Evolutionary conservation across 1,284 basidiomycete species (phyloP), one percentile per base, ranked within the genome.

Genomic region (Tilletia caries): DNA sequence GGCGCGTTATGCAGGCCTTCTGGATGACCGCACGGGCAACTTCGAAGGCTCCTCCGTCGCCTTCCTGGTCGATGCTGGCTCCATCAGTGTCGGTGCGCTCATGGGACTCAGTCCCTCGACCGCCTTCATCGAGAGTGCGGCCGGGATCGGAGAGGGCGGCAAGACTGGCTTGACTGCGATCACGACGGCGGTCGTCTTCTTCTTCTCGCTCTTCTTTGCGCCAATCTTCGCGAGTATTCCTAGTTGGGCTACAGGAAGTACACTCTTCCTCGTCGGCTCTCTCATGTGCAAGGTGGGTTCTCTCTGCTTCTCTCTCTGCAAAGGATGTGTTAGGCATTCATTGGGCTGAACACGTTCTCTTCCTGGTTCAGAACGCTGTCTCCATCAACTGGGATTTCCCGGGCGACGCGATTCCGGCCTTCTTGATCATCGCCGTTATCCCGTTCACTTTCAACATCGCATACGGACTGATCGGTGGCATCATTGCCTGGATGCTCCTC

Each of bases 321-420:
- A n/a, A n/a, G n/a, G n/a, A n/a, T n/a, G n/a, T n/a, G n/a, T n/a
- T n/a, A n/a, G n/a, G n/a, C n/a, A n/a, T n/a, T n/a, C 48, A 50
- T 1, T 50, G 10, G 48, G 2, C 48, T 50, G 48, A 23, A 8
- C 13, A 8, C 8, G 10, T 50, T 4, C 20, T 27, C 8, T 20
- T 50, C 6, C 20, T n/a, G 48, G 20, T 54, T 27, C 88, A 90
- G 79, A 93, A 92, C 79, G 90, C 91, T 15, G 87, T 89, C 48
- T 90, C 92, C 70, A 91, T 95, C 84, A 94, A 93, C 84, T 95
- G 92, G 92, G 87, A 90, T 80, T 95, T 87, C 90, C 50, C 92
- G 10, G 79, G 92, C 33, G 92, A 95, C 82, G 88, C 91, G 18
- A 87, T 94, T 2, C 92, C 92, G 1, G 76, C 75, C 2, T 77